Percentiles rank a stretch among this genome's conserved stretches.
Conservation (phyloP, 2,329 filamentous ascomycete species). For the Biscogniauxia sp. region DNA sequence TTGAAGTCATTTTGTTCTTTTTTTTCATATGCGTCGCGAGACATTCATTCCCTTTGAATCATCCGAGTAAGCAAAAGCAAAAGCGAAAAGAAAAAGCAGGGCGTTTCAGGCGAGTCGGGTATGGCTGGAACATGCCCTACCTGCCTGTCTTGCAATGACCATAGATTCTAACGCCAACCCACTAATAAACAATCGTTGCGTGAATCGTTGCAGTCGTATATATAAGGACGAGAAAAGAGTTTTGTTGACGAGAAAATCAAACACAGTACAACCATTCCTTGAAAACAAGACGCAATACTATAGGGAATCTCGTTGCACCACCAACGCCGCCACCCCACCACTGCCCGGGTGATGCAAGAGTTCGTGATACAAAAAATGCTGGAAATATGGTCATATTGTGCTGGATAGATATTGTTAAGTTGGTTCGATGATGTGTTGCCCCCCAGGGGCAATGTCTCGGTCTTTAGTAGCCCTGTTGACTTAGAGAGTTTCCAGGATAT, state of each 20-base stretch:
- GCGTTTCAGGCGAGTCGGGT: neutral
- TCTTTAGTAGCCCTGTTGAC: slow-evolving; percentile 21
- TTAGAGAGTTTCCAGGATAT: slow-evolving; percentile 31
- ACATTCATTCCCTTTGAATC: slow-evolving; percentile 9
- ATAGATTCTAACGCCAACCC: neutral
- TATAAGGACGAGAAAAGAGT: slow-evolving; percentile 1
- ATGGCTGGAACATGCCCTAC: neutral
- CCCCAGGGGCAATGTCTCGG: neutral
- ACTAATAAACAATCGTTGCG: slow-evolving; percentile 3
- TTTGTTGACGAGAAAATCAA: neutral
- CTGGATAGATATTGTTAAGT: neutral
- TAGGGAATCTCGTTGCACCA: slow-evolving; percentile 10
- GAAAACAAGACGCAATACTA: neutral
- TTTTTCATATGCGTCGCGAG: neutral
- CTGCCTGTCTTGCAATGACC: neutral
- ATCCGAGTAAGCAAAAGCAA: neutral
- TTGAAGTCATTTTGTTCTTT: neutral
- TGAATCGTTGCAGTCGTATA: slow-evolving; percentile 10
- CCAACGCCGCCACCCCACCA: slow-evolving; percentile 8
- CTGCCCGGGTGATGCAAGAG: neutral
- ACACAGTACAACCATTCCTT: neutral
- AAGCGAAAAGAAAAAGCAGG: slow-evolving; percentile 1
- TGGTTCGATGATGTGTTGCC: neutral
- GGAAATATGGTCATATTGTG: neutral
- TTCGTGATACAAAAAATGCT: neutral